phyloP scores from a whole-genome alignment of 805 yeast genomes.

The Wickerhamomyces sydowiorum region DNA sequence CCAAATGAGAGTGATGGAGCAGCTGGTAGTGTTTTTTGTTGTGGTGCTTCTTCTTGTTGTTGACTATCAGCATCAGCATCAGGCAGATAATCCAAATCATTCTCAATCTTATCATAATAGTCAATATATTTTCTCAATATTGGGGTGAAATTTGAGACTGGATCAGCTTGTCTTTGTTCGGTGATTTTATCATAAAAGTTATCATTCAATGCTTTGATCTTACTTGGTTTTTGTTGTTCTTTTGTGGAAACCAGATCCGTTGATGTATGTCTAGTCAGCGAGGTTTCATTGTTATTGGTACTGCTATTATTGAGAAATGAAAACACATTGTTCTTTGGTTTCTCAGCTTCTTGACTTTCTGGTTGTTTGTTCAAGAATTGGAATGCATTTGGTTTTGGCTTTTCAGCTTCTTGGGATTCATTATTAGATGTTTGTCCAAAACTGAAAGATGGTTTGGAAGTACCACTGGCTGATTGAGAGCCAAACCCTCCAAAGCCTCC shows the following conservation, averaged over 20 bases:
- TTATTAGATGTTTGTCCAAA: constrained; percentile 5
- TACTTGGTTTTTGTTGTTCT: constrained; percentile 34
- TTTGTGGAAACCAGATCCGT: constrained; percentile 5
- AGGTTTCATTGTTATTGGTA: background rate
- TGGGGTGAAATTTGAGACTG: constrained; percentile 50
- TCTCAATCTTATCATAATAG: constrained; percentile 38
- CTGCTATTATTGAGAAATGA: background rate
- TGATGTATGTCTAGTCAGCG: constrained; percentile 1
- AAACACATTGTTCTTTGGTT: constrained; percentile 3
- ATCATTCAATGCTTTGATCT: constrained; percentile 60
- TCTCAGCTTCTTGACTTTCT: background rate
- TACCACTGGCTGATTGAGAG: constrained; percentile 2
- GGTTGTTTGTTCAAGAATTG: background rate
- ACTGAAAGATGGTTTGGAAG: constrained; percentile 7
- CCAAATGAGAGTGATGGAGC: background rate
- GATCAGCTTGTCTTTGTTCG: constrained; percentile 34
- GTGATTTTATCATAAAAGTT: constrained; percentile 47
- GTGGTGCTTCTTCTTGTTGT: background rate
- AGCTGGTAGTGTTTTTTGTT: constrained; percentile 15
- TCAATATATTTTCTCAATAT: constrained; percentile 53
- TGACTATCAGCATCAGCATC: constrained; percentile 14
- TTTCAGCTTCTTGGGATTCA: background rate
- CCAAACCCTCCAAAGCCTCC: constrained; percentile 1
- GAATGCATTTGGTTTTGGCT: constrained; percentile 3
- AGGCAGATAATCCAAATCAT: constrained; percentile 13